phyloP scores from a whole-genome alignment of 2,329 filamentous ascomycete genomes.

The Leptographium wingfieldii region DNA sequence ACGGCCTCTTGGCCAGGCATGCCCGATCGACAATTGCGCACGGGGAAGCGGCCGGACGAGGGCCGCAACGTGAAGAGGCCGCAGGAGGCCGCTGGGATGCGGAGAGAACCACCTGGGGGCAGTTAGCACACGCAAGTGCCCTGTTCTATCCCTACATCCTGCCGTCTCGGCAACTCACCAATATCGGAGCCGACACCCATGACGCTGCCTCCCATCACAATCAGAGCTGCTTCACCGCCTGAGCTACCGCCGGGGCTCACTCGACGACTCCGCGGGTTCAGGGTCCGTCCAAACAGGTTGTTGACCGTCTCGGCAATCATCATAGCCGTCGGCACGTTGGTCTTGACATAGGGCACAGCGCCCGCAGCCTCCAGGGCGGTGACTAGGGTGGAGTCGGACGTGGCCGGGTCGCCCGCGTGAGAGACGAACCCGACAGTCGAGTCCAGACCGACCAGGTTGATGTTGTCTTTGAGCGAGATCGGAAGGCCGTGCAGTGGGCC shows the following conservation, averaged over 20 bases:
- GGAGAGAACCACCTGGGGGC: slow-evolving; percentile 34
- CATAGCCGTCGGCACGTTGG: slow-evolving; percentile 46
- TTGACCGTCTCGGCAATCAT: slow-evolving; percentile 59
- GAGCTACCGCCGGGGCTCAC: slow-evolving; percentile 53
- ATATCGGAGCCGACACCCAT: slow-evolving; percentile 55
- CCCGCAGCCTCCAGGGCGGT: slow-evolving; percentile 32
- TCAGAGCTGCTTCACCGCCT: slow-evolving; percentile 53
- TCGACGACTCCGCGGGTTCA: slow-evolving; percentile 47
- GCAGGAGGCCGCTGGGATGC: slow-evolving; percentile 41
- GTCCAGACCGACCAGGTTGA: slow-evolving; percentile 48
- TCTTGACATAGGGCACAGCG: slow-evolving; percentile 44
- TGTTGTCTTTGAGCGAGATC: slow-evolving; percentile 58
- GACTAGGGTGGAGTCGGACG: slow-evolving; percentile 26
- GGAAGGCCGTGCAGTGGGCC: slow-evolving; percentile 57
- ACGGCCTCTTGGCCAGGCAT: slow-evolving; percentile 55
- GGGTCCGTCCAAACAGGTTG: slow-evolving; percentile 49
- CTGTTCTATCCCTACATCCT: neutral
- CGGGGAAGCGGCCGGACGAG: slow-evolving; percentile 47
- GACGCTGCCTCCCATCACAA: slow-evolving; percentile 43
- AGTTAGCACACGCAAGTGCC: neutral
- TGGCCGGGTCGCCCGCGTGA: slow-evolving; percentile 44
- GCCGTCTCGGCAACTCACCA: slow-evolving; percentile 13
- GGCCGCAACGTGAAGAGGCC: slow-evolving; percentile 45
- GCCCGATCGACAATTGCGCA: slow-evolving; percentile 38
- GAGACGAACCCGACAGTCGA: slow-evolving; percentile 51